These are phyloP conservation scores for Scenedesmus sp. DNA, from an alignment of 163 green algal genomes.

Conservation along the genomic window DNA sequence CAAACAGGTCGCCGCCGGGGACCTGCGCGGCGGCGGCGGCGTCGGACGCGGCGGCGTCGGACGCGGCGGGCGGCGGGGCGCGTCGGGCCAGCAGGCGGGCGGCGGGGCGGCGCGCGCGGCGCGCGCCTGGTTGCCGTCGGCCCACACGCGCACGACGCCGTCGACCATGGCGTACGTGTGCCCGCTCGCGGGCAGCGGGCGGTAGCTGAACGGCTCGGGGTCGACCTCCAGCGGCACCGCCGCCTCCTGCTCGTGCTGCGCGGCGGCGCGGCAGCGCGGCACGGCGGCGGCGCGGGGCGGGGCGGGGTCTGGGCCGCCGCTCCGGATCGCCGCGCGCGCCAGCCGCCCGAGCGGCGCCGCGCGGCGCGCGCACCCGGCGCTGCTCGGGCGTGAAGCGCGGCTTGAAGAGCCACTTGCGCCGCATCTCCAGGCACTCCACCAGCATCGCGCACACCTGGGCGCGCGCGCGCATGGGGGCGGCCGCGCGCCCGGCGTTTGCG, in stretches of 20 bases:
- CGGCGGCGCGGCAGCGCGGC: not conserved
- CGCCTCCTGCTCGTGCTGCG: conserved; percentile 69
- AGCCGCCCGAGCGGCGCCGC: too few species aligned
- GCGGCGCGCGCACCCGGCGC: conserved; percentile 25
- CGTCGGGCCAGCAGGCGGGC: not conserved
- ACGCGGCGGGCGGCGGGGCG: not conserved
- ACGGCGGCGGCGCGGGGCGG: too few species aligned
- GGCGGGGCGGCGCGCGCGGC: not conserved
- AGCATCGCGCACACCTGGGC: conserved; percentile 60
- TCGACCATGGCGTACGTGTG: conserved; percentile 85
- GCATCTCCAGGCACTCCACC: conserved; percentile 69
- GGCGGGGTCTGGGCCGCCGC: too few species aligned
- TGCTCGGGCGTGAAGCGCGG: conserved; percentile 23
- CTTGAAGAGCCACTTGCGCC: conserved; percentile 82
- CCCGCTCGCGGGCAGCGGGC: conserved; percentile 49
- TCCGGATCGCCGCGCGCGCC: too few species aligned
- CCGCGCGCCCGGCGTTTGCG: too few species aligned
- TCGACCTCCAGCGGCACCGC: conserved; percentile 67
- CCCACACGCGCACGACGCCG: conserved; percentile 86
- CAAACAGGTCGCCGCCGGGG: conserved; percentile 9
- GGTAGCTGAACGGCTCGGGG: conserved; percentile 72
- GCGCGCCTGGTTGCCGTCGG: conserved; percentile 32
- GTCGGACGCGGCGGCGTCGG: not conserved
- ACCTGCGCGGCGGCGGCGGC: too few species aligned
- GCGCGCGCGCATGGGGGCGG: too few species aligned